Percentiles rank a stretch among this genome's conserved stretches.
These are phyloP conservation scores for Leishmania arabica DNA, from an alignment of 208 protist genomes.

Conservation along the genomic window DNA sequence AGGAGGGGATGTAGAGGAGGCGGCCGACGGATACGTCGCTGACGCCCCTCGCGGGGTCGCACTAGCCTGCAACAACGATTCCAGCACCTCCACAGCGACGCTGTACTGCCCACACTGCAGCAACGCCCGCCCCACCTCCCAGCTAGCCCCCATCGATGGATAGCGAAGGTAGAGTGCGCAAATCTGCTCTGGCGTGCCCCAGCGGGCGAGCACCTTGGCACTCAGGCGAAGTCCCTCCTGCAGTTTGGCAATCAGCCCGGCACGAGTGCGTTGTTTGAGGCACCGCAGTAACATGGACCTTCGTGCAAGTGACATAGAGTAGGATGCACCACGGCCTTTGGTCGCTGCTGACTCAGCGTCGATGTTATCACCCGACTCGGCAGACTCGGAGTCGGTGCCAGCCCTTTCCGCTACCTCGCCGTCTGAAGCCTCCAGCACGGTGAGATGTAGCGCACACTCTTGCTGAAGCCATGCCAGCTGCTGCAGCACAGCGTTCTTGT, in stretches of 20 bases:
- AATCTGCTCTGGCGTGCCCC: conserved; percentile 41
- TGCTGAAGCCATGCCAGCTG: conserved; percentile 28
- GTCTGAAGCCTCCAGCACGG: conserved; percentile 14
- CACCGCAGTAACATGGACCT: conserved; percentile 10
- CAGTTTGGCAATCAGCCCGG: conserved; percentile 38
- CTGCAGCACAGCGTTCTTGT: conserved; percentile 10
- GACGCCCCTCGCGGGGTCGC: background rate
- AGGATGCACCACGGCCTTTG: background rate
- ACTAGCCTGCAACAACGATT: conserved; percentile 31
- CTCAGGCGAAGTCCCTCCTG: conserved; percentile 62
- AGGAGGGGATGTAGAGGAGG: background rate
- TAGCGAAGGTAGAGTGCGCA: conserved; percentile 38
- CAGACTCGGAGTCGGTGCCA: background rate
- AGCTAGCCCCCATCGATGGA: conserved; percentile 59
- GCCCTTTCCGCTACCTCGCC: background rate
- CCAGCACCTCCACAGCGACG: conserved; percentile 47
- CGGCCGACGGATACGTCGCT: background rate
- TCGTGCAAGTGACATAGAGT: background rate
- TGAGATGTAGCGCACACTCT: conserved; percentile 33
- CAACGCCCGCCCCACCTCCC: conserved; percentile 66
- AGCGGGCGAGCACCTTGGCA: conserved; percentile 59
- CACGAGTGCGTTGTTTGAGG: conserved; percentile 39
- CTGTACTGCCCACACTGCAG: conserved; percentile 42
- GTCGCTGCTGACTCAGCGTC: background rate
- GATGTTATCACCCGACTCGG: background rate